Percentiles rank a stretch among this genome's conserved stretches.
Evolutionary conservation across 2,329 filamentous ascomycete species (phyloP).

Genomic region (Diaporthe capsici): DNA sequence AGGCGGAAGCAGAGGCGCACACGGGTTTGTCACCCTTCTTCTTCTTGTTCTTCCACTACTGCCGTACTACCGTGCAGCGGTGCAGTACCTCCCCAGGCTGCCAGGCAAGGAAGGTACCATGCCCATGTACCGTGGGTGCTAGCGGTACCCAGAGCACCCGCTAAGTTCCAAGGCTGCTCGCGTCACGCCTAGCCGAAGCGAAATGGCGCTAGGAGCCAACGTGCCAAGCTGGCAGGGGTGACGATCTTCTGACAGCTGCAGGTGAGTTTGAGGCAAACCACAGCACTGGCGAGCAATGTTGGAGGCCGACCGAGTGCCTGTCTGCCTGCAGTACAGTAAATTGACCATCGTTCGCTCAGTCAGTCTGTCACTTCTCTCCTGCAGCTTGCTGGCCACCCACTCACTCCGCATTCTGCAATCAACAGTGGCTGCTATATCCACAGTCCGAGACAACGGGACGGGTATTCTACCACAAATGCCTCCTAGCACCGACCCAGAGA

Average conservation of each 20-base stretch:
- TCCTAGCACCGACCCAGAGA: background rate
- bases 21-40: slow-evolving; percentile 1
- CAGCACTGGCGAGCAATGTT: background rate
- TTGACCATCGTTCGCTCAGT: background rate
- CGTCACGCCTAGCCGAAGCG: slow-evolving; percentile 35
- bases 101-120: background rate
- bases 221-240: slow-evolving; percentile 19
- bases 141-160: background rate
- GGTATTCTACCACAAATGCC: background rate
- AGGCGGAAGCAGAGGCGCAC: slow-evolving; percentile 23
- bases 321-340: background rate
- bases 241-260: slow-evolving; percentile 39
- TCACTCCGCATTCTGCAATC: slow-evolving; percentile 17
- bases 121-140: background rate
- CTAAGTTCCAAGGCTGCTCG: slow-evolving; percentile 19
- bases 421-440: slow-evolving; percentile 8
- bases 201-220: slow-evolving; percentile 30
- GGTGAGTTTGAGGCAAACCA: slow-evolving; percentile 32
- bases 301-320: background rate
- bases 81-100: background rate
- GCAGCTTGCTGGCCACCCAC: slow-evolving; percentile 13
- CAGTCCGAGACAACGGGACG: slow-evolving; percentile 4
- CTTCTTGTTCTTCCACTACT: background rate
- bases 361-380: slow-evolving; percentile 7
- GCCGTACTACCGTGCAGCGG: background rate